A percentile compares a stretch with the other conserved stretches of the same genome.
phyloP scores from a whole-genome alignment of 2,329 filamentous ascomycete species.

The Acrocalymma vagum region DNA sequence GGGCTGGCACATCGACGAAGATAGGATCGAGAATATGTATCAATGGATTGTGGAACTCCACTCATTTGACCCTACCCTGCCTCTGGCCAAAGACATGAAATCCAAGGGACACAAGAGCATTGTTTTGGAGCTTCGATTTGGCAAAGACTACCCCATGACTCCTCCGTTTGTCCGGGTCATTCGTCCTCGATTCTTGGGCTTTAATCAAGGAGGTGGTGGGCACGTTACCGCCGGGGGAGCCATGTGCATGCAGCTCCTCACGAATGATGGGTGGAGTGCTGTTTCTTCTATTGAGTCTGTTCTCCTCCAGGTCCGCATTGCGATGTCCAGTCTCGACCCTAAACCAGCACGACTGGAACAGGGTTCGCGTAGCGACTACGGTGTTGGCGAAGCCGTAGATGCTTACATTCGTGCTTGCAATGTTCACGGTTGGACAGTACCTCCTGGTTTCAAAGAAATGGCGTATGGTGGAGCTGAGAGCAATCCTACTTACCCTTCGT shows the following conservation, averaged over 20 bases:
- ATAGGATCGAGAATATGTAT: conserved; percentile 76
- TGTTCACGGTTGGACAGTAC: conserved; percentile 77
- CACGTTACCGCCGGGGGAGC: conserved; percentile 87
- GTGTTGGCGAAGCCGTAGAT: conserved; percentile 73
- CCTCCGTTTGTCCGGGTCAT: conserved; percentile 88
- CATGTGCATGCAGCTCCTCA: conserved; percentile 83
- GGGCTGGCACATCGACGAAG: conserved; percentile 82
- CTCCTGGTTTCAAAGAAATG: conserved; percentile 66
- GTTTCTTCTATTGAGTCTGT: conserved; percentile 79
- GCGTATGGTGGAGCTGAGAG: conserved; percentile 42
- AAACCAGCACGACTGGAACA: conserved; percentile 73
- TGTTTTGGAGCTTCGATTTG: conserved; percentile 84
- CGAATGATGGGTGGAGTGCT: conserved; percentile 82
- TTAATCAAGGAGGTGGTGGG: conserved; percentile 77
- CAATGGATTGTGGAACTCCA: conserved; percentile 94
- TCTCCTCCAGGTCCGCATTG: conserved; percentile 80
- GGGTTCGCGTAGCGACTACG: conserved; percentile 62
- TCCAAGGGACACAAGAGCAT: conserved; percentile 68
- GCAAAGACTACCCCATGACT: conserved; percentile 75
- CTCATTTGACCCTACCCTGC: conserved; percentile 75
- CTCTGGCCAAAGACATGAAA: conserved; percentile 79
- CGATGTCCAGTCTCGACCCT: conserved; percentile 74
- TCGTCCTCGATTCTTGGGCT: conserved; percentile 79
- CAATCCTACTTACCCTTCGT: too few species aligned
- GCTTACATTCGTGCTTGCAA: conserved; percentile 76